Evolutionary conservation across 1,284 basidiomycete genomes (phyloP).

Genomic region (Ceratobasidium sp.): DNA sequence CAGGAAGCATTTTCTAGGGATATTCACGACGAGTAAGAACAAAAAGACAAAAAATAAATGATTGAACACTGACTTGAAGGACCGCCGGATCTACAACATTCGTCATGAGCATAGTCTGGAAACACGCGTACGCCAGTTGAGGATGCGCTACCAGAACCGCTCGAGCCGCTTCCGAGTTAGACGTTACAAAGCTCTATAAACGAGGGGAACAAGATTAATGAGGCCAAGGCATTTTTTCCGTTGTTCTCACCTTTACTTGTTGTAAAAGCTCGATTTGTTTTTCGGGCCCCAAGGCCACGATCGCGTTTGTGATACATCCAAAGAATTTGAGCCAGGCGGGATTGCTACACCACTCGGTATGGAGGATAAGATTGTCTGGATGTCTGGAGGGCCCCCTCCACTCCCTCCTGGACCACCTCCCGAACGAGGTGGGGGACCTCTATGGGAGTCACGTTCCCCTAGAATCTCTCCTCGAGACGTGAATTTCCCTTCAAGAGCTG

Average conservation of each 20-base stretch:
- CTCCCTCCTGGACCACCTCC: constrained; percentile 13
- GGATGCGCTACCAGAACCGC: constrained; percentile 83
- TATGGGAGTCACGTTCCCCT: constrained; percentile 65
- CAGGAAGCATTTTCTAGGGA: constrained; percentile 66
- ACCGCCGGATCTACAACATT: constrained; percentile 92
- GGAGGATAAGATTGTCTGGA: constrained; percentile 59
- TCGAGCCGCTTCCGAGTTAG: constrained; percentile 89
- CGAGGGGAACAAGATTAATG: constrained; percentile 5
- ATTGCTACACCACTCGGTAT: constrained; percentile 83
- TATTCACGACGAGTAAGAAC: not conserved
- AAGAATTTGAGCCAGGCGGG: constrained; percentile 74
- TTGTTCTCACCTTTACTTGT: constrained; percentile 95
- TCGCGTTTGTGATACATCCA: constrained; percentile 89
- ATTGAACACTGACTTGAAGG: constrained; percentile 61
- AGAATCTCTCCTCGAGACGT: constrained; percentile 71
- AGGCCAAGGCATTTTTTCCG: not conserved
- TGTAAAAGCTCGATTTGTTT: constrained; percentile 95
- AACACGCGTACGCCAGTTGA: constrained; percentile 94
- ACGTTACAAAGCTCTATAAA: constrained; percentile 92
- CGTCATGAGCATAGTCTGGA: constrained; percentile 93
- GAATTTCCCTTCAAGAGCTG: constrained; percentile 67
- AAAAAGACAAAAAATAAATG: constrained; percentile 2
- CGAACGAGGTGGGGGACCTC: constrained; percentile 32
- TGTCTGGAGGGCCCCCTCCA: constrained; percentile 42
- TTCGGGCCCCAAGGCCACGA: constrained; percentile 82